phyloP scores from a whole-genome alignment of 495 filamentous ascomycete genomes.

The Pyrenula aspistea region DNA sequence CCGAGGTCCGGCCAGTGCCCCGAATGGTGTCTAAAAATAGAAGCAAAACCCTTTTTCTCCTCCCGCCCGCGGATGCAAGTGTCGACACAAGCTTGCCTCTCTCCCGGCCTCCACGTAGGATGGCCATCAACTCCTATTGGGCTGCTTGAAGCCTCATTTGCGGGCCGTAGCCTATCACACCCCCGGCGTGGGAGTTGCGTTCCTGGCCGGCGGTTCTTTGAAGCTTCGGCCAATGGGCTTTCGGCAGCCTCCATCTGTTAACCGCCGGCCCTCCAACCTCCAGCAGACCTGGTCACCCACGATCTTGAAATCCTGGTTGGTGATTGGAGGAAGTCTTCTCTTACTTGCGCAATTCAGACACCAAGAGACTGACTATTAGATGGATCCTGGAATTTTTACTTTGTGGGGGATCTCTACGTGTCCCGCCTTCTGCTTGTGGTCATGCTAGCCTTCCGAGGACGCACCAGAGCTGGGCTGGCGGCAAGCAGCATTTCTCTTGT shows the following conservation, averaged over 20 bases:
- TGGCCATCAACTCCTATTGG: background rate
- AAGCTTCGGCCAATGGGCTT: background rate
- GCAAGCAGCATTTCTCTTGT: background rate
- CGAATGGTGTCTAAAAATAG: too few relatives aligned
- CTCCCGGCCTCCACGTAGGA: too few relatives aligned
- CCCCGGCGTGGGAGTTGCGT: background rate
- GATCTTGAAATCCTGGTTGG: background rate
- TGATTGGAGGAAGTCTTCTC: background rate
- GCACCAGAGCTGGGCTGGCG: background rate
- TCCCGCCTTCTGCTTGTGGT: background rate
- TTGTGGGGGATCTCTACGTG: background rate
- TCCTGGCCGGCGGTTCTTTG: background rate
- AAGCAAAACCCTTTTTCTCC: too few relatives aligned
- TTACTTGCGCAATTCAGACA: background rate
- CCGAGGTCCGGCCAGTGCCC: too few relatives aligned
- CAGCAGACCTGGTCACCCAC: background rate
- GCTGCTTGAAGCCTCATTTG: constrained; percentile 27
- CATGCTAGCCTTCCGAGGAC: background rate
- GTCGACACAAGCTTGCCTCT: too few relatives aligned
- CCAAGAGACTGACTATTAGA: background rate
- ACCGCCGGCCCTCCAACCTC: background rate
- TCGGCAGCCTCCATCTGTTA: background rate
- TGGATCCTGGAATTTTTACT: background rate
- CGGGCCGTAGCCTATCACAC: background rate
- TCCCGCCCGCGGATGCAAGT: too few relatives aligned